Base-by-base conservation (phyloP, 306 rosid species). In the Ammopiptanthus mongolicus region DNA sequence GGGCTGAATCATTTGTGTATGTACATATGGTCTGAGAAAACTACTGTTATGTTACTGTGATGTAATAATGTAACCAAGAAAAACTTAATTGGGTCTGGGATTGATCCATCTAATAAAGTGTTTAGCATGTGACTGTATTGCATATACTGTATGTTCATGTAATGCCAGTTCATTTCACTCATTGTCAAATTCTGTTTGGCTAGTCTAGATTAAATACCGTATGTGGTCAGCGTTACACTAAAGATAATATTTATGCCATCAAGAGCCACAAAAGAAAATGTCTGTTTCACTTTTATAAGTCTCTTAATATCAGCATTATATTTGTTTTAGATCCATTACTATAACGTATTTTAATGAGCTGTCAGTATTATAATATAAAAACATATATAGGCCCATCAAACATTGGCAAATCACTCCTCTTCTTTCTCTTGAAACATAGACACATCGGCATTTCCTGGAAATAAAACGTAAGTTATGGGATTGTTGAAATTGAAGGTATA, bases 1-100 rank as follows among this genome's bases (percentile, higher is more conserved):
- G 89, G 25, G 74, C 44, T 89, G 78, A 81, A 57, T 47, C 12
- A 41, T 25, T 22, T 57, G n/a, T 51, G 17, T 8, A 5, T 36
- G 19, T 65, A 25, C 3, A 25, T 25, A 62, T 34, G 55, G 36
- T 13, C 3, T 34, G 28, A 63, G 37, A 71, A 71, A 37, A 18
- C 19, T 18, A 33, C 11, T 21, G 8, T 63, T 37, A 3, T 23
- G 22, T 65, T 21, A 2, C 28, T 25, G 33, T 21, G 33, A 5
- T 34, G 28, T 75, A n/a, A 57, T 67, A n/a, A 46, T 68, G 52
- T 31, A 67, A 44, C 18, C 8, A 64, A 25, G 5, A 22, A 47
- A 41, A 15, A 50, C 13, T 22, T 64, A 6, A 29, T 53, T 18
- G 36, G 28, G n/a, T n/a, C n/a, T n/a, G n/a, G n/a, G n/a, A n/a